Percentiles rank a stretch among this genome's conserved stretches.
Conservation (phyloP, 371 early-diverging fungal genomes). For the Syncephalis fuscata region DNA sequence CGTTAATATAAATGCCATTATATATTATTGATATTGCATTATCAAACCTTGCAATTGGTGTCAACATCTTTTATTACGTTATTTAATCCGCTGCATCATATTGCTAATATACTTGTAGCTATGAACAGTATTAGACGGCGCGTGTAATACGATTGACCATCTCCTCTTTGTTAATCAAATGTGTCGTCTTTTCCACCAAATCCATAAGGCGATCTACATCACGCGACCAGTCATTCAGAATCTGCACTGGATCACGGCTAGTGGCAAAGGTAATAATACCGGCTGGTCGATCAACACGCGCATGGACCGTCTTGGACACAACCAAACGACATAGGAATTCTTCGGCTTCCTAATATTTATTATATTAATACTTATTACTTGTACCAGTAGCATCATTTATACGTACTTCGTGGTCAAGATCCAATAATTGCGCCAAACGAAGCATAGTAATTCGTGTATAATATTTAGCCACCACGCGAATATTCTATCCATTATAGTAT, state of each 20-base stretch:
- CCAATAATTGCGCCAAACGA: conserved; percentile 60
- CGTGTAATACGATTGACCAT: conserved; percentile 54
- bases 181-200: conserved; percentile 88
- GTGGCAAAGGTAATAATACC: conserved; percentile 78
- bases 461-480: conserved; percentile 89
- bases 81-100: too few relatives aligned
- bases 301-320: conserved; percentile 85
- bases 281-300: conserved; percentile 84
- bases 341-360: conserved; percentile 52
- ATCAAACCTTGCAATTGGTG: too few relatives aligned
- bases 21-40: too few relatives aligned
- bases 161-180: conserved; percentile 93
- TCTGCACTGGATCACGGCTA: conserved; percentile 68
- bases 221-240: conserved; percentile 82
- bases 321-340: conserved; percentile 82
- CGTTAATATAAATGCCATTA: too few relatives aligned
- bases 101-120: too few relatives aligned
- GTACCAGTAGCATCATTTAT: background rate
- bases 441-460: conserved; percentile 76
- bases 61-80: too few relatives aligned
- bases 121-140: conserved; percentile 17
- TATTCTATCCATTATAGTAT: conserved; percentile 31
- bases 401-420: conserved; percentile 33
- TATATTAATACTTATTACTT: background rate
- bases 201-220: conserved; percentile 74